A percentile compares a stretch with the other conserved stretches of the same genome.
Evolutionary conservation across 2,329 filamentous ascomycete genomes (phyloP).

Genomic region (Aspergillus bombycis): DNA sequence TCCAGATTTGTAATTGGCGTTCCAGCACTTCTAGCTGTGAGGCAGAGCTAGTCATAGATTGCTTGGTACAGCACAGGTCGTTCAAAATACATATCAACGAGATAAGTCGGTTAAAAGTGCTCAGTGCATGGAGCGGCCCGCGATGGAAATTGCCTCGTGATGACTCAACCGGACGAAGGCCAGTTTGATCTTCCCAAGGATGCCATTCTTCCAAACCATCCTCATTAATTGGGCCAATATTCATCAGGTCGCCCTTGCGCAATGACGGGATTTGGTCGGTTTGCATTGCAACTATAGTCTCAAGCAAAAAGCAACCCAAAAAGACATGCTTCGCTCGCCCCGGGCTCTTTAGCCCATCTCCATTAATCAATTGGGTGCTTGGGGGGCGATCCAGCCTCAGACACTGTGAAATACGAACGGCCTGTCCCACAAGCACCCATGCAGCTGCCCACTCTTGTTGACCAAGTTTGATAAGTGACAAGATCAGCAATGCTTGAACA

Average conservation of each 20-base stretch:
- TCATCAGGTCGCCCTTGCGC: slow-evolving; percentile 54
- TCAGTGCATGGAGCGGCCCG: slow-evolving; percentile 51
- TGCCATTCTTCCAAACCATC: slow-evolving; percentile 76
- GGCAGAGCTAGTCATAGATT: slow-evolving; percentile 24
- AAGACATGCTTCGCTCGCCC: slow-evolving; percentile 49
- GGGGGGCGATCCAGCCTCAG: slow-evolving; percentile 42
- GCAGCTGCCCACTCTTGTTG: slow-evolving; percentile 60
- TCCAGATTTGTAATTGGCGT: slow-evolving; percentile 37
- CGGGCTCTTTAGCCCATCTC: slow-evolving; percentile 35
- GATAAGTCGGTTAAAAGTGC: slow-evolving; percentile 57
- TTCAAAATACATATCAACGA: slow-evolving; percentile 41
- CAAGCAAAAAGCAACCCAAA: slow-evolving; percentile 57
- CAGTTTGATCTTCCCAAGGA: slow-evolving; percentile 62
- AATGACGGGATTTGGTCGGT: slow-evolving; percentile 51
- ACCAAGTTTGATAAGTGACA: slow-evolving; percentile 66
- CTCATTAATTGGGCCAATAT: slow-evolving; percentile 58
- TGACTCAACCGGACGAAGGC: slow-evolving; percentile 31
- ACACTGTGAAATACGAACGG: slow-evolving; percentile 54
- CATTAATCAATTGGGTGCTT: slow-evolving; percentile 52
- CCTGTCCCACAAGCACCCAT: slow-evolving; percentile 67
- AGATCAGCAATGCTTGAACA: slow-evolving; percentile 60
- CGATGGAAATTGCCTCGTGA: slow-evolving; percentile 35
- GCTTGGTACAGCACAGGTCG: slow-evolving; percentile 34
- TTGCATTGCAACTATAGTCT: slow-evolving; percentile 54
- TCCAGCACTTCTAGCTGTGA: slow-evolving; percentile 35